These are phyloP conservation scores for Avena insularis DNA, from an alignment of 176 grass and related monocot genomes.

Conservation along the genomic window DNA sequence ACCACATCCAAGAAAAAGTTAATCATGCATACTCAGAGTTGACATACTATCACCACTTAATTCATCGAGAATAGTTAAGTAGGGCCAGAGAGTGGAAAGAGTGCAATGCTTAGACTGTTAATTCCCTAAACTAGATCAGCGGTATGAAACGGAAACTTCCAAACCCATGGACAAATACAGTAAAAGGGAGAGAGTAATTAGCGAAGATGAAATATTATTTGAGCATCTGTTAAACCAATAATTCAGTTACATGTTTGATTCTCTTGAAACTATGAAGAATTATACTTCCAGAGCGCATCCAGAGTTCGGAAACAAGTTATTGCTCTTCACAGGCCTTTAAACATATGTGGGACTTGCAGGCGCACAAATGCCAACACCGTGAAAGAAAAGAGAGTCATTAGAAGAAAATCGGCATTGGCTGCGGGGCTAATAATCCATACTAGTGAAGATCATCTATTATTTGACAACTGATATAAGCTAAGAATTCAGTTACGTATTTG, in stretches of 20 bases:
- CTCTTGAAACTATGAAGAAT: neutral
- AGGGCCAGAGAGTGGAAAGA: neutral
- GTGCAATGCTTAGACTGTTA: neutral
- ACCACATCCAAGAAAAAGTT: neutral
- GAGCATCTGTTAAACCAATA: neutral
- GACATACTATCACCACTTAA: neutral
- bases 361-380: neutral
- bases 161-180: neutral
- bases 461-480: too few species aligned
- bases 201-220: neutral
- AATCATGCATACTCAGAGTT: neutral
- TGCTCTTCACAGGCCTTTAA: neutral
- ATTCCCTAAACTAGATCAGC: neutral
- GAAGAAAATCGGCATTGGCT: too few species aligned
- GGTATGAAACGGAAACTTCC: neutral
- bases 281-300: neutral
- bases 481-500: too few species aligned
- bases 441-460: too few species aligned
- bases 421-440: too few species aligned
- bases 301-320: neutral
- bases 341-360: neutral
- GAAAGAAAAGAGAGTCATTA: too few species aligned
- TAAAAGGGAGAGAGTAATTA: neutral
- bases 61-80: neutral
- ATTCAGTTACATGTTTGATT: conserved; percentile 1